phyloP scores from a whole-genome alignment of 2,329 filamentous ascomycete genomes.

The Xylaria sp. region DNA sequence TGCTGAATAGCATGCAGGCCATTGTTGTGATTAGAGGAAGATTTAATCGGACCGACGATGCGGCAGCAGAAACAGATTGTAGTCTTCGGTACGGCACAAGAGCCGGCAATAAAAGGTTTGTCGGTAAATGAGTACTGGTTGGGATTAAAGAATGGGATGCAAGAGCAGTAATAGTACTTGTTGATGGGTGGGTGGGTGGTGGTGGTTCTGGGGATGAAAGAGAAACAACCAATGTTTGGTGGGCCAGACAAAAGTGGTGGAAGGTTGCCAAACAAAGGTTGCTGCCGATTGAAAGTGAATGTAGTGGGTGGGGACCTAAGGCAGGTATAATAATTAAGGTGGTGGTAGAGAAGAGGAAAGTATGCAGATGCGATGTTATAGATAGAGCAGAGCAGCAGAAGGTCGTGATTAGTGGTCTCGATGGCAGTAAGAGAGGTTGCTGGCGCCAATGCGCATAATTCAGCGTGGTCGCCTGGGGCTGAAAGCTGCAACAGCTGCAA shows the following conservation, averaged over 20 bases:
- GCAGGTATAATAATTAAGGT: background rate
- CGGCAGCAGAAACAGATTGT: conserved; percentile 2
- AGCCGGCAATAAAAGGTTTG: conserved; percentile 11
- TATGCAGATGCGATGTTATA: background rate
- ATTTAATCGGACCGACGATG: conserved; percentile 4
- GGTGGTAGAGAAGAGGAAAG: background rate
- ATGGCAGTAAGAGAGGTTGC: background rate
- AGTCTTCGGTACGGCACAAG: conserved; percentile 3
- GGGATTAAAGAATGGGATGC: background rate
- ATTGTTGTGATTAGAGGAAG: conserved; percentile 24
- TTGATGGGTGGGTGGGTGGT: too few species aligned
- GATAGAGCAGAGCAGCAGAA: background rate
- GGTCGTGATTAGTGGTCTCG: background rate
- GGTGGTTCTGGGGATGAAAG: conserved; percentile 14
- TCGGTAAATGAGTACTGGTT: conserved; percentile 1
- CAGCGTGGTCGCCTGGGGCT: conserved; percentile 16
- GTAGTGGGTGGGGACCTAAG: background rate
- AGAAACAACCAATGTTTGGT: conserved; percentile 7
- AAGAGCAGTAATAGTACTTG: background rate
- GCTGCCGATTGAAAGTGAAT: conserved; percentile 11
- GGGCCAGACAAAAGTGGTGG: conserved; percentile 5
- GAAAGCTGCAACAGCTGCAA: conserved; percentile 12
- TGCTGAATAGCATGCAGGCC: conserved; percentile 41
- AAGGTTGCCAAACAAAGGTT: conserved; percentile 27
- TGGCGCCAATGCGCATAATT: conserved; percentile 12